Evolutionary conservation across 2,329 filamentous ascomycete species (phyloP).

Genomic region (Atkinsonella hypoxylon): DNA sequence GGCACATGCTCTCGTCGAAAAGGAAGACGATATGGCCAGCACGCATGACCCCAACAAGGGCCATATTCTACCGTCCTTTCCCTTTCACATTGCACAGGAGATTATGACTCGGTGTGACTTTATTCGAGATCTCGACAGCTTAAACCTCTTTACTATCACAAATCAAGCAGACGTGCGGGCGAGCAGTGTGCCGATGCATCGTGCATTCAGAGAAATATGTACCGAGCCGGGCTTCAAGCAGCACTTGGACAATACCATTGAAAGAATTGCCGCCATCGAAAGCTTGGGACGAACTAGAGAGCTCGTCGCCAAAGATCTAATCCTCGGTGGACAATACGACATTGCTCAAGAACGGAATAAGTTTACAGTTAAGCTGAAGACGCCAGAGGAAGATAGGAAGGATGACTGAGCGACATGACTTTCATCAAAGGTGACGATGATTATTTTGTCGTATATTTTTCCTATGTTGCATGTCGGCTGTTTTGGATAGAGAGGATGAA

Average conservation of each 20-base stretch:
- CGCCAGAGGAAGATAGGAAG: constrained; percentile 23
- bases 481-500: neutral
- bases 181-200: constrained; percentile 92
- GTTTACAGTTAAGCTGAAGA: constrained; percentile 30
- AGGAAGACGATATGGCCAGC: constrained; percentile 53
- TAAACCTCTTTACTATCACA: constrained; percentile 93
- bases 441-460: neutral
- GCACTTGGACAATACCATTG: constrained; percentile 68
- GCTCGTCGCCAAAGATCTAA: constrained; percentile 88
- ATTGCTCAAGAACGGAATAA: constrained; percentile 34
- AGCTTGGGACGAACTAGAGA: constrained; percentile 88
- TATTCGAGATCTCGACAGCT: constrained; percentile 80
- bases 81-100: constrained; percentile 72
- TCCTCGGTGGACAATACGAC: constrained; percentile 69
- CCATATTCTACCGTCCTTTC: constrained; percentile 68
- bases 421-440: neutral
- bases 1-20: constrained; percentile 80
- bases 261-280: constrained; percentile 87
- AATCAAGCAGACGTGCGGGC: constrained; percentile 77
- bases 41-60: constrained; percentile 55
- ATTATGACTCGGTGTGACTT: constrained; percentile 96
- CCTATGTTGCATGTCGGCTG: neutral
- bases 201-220: constrained; percentile 80
- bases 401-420: neutral
- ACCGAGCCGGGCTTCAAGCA: constrained; percentile 64